Base-by-base conservation (phyloP, 208 protist species). In the Leishmania mexicana region DNA sequence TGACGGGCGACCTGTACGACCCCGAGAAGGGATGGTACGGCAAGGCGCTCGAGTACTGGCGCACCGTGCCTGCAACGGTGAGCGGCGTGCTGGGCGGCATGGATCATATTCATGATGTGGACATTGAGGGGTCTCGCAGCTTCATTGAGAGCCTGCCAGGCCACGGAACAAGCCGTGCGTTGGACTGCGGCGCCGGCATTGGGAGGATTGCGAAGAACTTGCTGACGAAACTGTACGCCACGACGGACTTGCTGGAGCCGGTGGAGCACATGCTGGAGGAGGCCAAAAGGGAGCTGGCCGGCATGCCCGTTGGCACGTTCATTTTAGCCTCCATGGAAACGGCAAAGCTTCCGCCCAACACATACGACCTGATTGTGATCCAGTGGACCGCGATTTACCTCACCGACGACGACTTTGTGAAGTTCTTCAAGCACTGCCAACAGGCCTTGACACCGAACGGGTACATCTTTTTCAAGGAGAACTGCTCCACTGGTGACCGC, bases 341-440 rank as follows among this genome's bases (percentile, higher is more conserved):
- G 28, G 88, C 83, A 6, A 78, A 76, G 76, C 88, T 97, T 49
- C 81, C 80, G 35, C 80, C 84, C 31, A 86, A 89, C 42, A 94
- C 84, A 57, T 98, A 98, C 88, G 93, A 97, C 87, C 78, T 96
- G 31, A 94, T 98, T 70, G 92, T 97, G 57, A 96, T 98, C 75
- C 97, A 98, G 87, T 98, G 97, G 96, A 86, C 93, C n/a, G 92
- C 92, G 62, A 98, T 97, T 75, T 98, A 98, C 84, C 90, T 98
- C 45, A 98, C 96, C 35, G 97, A 98, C 85, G 89, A 88, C 40
- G 95, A 98, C 86, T 97, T 98, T 85, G 89, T 95, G n/a, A 85
- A 82, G 10, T 98, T 98, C 85, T 90, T 98, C 60, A 79, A 74
- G 65, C 86, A 91, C 73, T 96, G 92, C 89, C 93, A 93, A 76